phyloP scores from a whole-genome alignment of 1,284 basidiomycete species.

The Boletus semigastroideus region DNA sequence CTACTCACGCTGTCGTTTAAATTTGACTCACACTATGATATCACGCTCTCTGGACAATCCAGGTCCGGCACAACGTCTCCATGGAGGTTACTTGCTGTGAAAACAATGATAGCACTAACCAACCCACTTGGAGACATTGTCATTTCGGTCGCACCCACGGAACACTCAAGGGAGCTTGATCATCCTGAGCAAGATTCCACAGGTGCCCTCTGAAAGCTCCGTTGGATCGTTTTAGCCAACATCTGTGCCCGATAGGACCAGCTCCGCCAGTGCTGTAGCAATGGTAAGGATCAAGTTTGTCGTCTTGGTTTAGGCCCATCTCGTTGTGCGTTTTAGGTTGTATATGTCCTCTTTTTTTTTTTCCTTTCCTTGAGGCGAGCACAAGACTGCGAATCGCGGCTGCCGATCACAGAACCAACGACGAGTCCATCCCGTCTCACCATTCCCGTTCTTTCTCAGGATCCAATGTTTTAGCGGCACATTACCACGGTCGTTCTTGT shows the following conservation, averaged over 20 bases:
- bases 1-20: not conserved
- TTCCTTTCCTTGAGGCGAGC: no score
- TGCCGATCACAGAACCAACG: not conserved
- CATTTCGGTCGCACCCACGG: not conserved
- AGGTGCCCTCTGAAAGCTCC: not conserved
- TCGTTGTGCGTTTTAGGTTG: not conserved
- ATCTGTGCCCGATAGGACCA: not conserved
- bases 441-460: not conserved
- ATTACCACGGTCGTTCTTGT: not conserved
- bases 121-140: conserved; percentile 5
- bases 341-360: no score
- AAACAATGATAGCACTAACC: not conserved
- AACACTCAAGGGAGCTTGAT: not conserved
- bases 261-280: not conserved
- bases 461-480: not conserved
- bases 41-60: not conserved
- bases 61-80: conserved; percentile 11
- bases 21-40: not conserved
- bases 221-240: not conserved
- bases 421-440: not conserved
- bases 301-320: not conserved
- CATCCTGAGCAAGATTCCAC: not conserved
- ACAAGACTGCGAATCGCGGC: not conserved
- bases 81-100: not conserved
- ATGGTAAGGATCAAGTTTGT: not conserved